phyloP scores from a whole-genome alignment of 441 rosid species.

The Gossypium lobatum region DNA sequence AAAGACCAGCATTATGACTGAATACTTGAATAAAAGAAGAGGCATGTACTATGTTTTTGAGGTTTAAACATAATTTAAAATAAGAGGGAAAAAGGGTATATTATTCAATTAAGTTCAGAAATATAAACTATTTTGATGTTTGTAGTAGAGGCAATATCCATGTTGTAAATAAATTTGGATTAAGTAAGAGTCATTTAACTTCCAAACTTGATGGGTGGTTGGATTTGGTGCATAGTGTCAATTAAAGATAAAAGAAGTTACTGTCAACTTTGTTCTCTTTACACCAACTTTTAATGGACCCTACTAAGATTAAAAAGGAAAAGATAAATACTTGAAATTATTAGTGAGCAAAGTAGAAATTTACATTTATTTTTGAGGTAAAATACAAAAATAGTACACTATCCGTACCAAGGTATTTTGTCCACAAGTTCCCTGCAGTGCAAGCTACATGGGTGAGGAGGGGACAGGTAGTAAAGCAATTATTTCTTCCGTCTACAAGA shows the following conservation, averaged over 20 bases:
- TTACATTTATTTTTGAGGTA: neutral
- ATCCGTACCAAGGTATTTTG: neutral
- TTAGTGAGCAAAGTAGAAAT: neutral
- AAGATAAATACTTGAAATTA: neutral
- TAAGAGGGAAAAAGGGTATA: neutral
- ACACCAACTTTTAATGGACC: neutral
- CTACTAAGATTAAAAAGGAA: neutral
- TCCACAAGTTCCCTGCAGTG: neutral
- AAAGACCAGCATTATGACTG: neutral
- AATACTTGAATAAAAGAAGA: neutral
- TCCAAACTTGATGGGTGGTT: neutral
- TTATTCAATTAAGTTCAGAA: neutral
- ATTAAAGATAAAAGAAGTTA: neutral
- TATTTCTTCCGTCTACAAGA: neutral
- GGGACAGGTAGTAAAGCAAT: slow-evolving; percentile 2
- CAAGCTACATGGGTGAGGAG: neutral
- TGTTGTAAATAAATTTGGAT: neutral
- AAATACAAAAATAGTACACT: neutral
- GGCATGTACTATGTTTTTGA: neutral
- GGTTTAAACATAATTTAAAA: neutral
- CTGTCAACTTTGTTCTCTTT: neutral
- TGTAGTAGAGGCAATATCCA: neutral
- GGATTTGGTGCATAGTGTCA: neutral
- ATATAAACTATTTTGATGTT: neutral
- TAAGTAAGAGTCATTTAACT: neutral